phyloP scores from a whole-genome alignment of 202 grass and related monocot species.

The Schoenoplectus triqueter region DNA sequence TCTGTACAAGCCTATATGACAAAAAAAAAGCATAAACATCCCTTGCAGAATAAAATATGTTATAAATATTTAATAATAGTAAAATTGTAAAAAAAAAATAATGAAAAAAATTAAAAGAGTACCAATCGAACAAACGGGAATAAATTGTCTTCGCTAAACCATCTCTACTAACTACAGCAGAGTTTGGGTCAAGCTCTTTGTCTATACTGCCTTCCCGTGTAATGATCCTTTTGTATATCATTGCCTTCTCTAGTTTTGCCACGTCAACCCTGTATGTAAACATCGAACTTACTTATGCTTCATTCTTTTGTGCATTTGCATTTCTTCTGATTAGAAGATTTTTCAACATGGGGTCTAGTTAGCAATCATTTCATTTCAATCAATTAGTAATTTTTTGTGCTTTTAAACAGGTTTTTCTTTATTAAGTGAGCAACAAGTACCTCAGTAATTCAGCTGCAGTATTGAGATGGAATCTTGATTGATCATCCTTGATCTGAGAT shows the following conservation, averaged over 20 bases:
- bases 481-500: constrained; percentile 86
- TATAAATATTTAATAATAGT: constrained; percentile 2
- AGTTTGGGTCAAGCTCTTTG: constrained; percentile 81
- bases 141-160: constrained; percentile 89
- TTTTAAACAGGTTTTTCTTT: neutral
- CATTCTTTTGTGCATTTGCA: constrained; percentile 10
- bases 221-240: constrained; percentile 84
- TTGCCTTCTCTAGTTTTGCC: constrained; percentile 75
- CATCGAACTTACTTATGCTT: constrained; percentile 33
- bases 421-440: constrained; percentile 51
- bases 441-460: constrained; percentile 85
- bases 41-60: constrained; percentile 11
- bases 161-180: constrained; percentile 88
- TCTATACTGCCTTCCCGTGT: constrained; percentile 95
- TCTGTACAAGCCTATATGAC: constrained; percentile 81
- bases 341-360: neutral
- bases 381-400: neutral
- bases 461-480: constrained; percentile 90
- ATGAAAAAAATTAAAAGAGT: constrained; percentile 23
- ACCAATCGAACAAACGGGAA: constrained; percentile 96
- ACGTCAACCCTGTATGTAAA: constrained; percentile 66
- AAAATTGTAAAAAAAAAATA: constrained; percentile 16
- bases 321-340: constrained; percentile 9
- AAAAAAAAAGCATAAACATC: constrained; percentile 37
- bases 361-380: neutral